Conservation (phyloP, 257 asterid genomes). For the Pogostemon cablin region DNA sequence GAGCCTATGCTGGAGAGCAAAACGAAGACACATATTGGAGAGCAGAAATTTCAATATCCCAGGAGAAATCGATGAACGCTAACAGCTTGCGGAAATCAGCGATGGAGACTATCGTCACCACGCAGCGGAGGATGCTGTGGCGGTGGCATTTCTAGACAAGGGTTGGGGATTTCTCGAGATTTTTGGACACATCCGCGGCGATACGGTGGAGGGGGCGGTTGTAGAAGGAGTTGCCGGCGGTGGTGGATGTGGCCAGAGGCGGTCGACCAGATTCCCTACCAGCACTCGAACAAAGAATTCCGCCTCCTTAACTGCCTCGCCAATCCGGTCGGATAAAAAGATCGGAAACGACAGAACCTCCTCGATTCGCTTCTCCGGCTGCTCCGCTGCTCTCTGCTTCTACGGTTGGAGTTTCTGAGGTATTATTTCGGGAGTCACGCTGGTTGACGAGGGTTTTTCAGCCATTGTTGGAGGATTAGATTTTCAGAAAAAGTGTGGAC, state of each 20-base stretch:
- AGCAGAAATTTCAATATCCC: too few relatives aligned
- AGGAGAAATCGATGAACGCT: not conserved
- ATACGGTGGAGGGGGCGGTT: slow-evolving; percentile 78
- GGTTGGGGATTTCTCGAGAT: slow-evolving; percentile 53
- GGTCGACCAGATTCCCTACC: slow-evolving; percentile 55
- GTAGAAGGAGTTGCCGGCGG: slow-evolving; percentile 54
- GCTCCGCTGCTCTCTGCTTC: slow-evolving; percentile 38
- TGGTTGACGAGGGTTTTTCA: slow-evolving; percentile 42
- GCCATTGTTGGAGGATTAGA: slow-evolving; percentile 37
- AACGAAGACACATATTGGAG: too few relatives aligned
- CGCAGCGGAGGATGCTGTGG: slow-evolving; percentile 58
- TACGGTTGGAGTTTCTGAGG: slow-evolving; percentile 42
- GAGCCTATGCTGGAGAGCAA: too few relatives aligned
- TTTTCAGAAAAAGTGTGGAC: slow-evolving; percentile 7
- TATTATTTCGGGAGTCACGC: slow-evolving; percentile 24
- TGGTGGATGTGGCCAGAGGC: slow-evolving; percentile 49
- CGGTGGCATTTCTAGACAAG: slow-evolving; percentile 70
- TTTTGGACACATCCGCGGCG: slow-evolving; percentile 52
- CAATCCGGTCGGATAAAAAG: slow-evolving; percentile 49
- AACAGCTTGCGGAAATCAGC: slow-evolving; percentile 70
- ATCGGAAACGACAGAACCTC: slow-evolving; percentile 52
- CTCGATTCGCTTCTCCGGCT: slow-evolving; percentile 49
- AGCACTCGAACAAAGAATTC: slow-evolving; percentile 60
- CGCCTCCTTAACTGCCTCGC: slow-evolving; percentile 51
- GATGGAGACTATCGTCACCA: slow-evolving; percentile 65